These are phyloP conservation scores for Alternaria longipes DNA, from an alignment of 2,329 filamentous ascomycete species.

Conservation along the genomic window DNA sequence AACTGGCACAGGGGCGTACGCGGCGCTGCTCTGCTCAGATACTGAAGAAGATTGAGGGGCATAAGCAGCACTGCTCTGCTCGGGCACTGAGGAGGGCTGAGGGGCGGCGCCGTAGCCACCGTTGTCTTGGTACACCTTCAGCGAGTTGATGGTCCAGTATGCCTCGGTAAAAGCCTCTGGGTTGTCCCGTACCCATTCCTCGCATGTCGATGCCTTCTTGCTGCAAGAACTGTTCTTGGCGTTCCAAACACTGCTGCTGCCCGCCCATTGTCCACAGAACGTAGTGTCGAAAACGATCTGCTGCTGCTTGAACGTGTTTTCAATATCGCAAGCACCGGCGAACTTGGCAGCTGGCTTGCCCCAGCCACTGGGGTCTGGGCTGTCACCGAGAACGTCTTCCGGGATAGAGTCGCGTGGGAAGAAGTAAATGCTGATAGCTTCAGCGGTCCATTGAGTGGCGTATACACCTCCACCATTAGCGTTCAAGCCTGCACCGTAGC, in stretches of 20 bases:
- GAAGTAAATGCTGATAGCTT: slow-evolving; percentile 80
- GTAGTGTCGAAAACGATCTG: slow-evolving; percentile 83
- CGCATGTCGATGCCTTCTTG: slow-evolving; percentile 70
- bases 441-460: slow-evolving; percentile 70
- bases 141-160: slow-evolving; percentile 73
- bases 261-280: slow-evolving; percentile 88
- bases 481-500: slow-evolving; percentile 66
- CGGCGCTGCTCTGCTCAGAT: slow-evolving; percentile 23
- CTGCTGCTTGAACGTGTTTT: slow-evolving; percentile 73
- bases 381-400: slow-evolving; percentile 65
- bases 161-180: slow-evolving; percentile 74
- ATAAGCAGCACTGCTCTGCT: slow-evolving; percentile 23
- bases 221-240: slow-evolving; percentile 63
- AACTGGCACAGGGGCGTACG: slow-evolving; percentile 20
- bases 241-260: slow-evolving; percentile 69
- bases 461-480: slow-evolving; percentile 56
- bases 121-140: slow-evolving; percentile 52
- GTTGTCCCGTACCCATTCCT: slow-evolving; percentile 75
- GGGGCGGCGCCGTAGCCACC: slow-evolving; percentile 27
- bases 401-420: slow-evolving; percentile 77
- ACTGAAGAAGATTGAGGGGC: slow-evolving; percentile 21
- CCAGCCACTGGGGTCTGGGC: slow-evolving; percentile 74
- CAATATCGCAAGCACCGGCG: slow-evolving; percentile 73
- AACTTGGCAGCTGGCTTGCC: slow-evolving; percentile 75
- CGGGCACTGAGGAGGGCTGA: slow-evolving; percentile 20